Conservation (phyloP, 2,329 filamentous ascomycete species). For the Fusarium hainanense region DNA sequence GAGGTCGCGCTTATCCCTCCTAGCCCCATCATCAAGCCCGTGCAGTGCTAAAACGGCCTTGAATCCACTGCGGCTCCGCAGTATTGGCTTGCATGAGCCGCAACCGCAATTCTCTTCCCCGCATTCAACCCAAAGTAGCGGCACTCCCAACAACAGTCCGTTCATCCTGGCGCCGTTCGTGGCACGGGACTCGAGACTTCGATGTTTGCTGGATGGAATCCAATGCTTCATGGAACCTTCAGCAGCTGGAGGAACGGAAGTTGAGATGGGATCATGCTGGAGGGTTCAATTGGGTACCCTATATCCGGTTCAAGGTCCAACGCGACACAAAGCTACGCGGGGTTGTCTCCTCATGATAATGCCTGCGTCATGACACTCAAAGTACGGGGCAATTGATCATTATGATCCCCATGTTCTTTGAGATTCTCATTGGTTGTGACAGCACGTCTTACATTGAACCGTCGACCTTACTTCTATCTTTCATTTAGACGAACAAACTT, state of each 20-base stretch:
- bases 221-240: conserved; percentile 16
- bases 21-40: conserved; percentile 31
- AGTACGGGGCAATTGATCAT: conserved; percentile 22
- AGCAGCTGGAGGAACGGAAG: conserved; percentile 29
- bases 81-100: conserved; percentile 48
- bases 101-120: conserved; percentile 47
- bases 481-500: conserved; percentile 28
- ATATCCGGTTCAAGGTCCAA: conserved; percentile 11
- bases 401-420: conserved; percentile 11
- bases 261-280: conserved; percentile 9
- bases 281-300: background rate
- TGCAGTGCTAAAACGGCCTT: conserved; percentile 28
- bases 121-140: conserved; percentile 42
- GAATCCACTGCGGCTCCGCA: conserved; percentile 47
- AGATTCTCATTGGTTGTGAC: conserved; percentile 22
- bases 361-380: conserved; percentile 12
- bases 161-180: conserved; percentile 39
- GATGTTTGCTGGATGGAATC: conserved; percentile 31
- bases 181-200: conserved; percentile 43
- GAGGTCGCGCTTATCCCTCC: conserved; percentile 39
- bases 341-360: conserved; percentile 25
- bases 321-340: conserved; percentile 10
- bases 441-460: conserved; percentile 12
- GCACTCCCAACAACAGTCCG: conserved; percentile 34
- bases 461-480: conserved; percentile 21